Conservation (phyloP, 2,329 filamentous ascomycete species). For the Lomentospora prolificans region DNA sequence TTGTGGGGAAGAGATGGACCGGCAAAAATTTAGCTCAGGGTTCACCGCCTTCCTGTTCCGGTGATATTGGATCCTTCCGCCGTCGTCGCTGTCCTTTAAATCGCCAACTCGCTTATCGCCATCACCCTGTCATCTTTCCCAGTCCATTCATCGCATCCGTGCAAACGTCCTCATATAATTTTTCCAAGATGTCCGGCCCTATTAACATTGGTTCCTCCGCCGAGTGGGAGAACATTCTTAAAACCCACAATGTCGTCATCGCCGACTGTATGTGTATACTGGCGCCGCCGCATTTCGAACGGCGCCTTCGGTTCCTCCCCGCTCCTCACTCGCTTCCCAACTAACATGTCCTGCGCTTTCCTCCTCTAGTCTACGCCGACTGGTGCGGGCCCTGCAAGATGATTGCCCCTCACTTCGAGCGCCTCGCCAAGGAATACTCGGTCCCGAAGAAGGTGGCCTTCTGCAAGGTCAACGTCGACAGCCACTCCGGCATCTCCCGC, state of each 20-base stretch:
- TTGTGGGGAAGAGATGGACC: constrained; percentile 11
- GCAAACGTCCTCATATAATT: background rate
- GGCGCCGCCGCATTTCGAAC: background rate
- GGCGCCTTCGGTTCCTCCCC: background rate
- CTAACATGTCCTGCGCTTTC: constrained; percentile 9
- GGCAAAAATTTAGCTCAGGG: constrained; percentile 15
- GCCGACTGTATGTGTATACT: constrained; percentile 68
- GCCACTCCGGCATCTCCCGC: constrained; percentile 65
- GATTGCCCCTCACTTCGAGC: constrained; percentile 82
- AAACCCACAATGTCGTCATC: constrained; percentile 68
- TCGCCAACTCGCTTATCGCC: background rate
- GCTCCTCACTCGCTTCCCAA: constrained; percentile 5
- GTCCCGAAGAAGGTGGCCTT: constrained; percentile 79
- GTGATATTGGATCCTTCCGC: background rate
- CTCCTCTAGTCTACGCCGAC: constrained; percentile 70
- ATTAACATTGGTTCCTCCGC: constrained; percentile 52
- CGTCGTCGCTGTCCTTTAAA: no score
- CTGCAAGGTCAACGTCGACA: constrained; percentile 83
- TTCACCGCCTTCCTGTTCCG: constrained; percentile 16
- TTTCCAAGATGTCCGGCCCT: constrained; percentile 31
- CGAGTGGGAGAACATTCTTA: constrained; percentile 65
- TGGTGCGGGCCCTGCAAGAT: constrained; percentile 93
- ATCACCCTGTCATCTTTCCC: background rate
- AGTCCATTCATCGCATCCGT: background rate
- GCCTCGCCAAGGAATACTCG: constrained; percentile 68